These are phyloP conservation scores for Polychaeton citri DNA, from an alignment of 2,329 filamentous ascomycete genomes.

Conservation along the genomic window DNA sequence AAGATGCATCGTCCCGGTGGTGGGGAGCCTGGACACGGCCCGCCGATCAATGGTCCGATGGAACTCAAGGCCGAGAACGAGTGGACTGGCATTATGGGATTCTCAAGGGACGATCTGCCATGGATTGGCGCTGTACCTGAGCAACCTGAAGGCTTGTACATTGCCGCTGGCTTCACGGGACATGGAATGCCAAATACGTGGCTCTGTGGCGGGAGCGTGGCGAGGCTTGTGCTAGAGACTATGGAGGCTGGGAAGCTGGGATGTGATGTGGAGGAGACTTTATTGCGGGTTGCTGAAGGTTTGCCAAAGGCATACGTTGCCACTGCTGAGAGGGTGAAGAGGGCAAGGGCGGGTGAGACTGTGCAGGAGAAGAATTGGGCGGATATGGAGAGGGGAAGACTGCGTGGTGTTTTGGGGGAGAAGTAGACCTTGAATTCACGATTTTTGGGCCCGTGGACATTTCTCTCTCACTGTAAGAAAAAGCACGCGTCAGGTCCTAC, in stretches of 20 bases:
- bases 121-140: constrained; percentile 59
- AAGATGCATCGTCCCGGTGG: background rate
- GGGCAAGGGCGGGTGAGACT: constrained; percentile 9
- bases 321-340: constrained; percentile 13
- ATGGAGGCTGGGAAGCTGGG: constrained; percentile 11
- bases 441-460: too few relatives aligned
- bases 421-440: too few relatives aligned
- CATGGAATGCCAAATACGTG: constrained; percentile 68
- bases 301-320: constrained; percentile 17
- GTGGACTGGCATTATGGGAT: constrained; percentile 77
- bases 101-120: constrained; percentile 51
- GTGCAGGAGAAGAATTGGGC: constrained; percentile 16
- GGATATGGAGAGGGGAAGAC: constrained; percentile 10
- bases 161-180: constrained; percentile 30
- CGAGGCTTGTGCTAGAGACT: constrained; percentile 41
- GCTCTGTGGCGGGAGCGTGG: constrained; percentile 50
- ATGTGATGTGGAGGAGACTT: constrained; percentile 7
- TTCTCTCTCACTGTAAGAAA: too few relatives aligned
- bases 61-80: constrained; percentile 31
- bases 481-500: too few relatives aligned
- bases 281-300: constrained; percentile 8
- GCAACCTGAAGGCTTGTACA: constrained; percentile 12
- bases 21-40: background rate
- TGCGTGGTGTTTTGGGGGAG: background rate
- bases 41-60: background rate